Conservation (phyloP, 2,329 filamentous ascomycete genomes). For the Volutella citrinella region DNA sequence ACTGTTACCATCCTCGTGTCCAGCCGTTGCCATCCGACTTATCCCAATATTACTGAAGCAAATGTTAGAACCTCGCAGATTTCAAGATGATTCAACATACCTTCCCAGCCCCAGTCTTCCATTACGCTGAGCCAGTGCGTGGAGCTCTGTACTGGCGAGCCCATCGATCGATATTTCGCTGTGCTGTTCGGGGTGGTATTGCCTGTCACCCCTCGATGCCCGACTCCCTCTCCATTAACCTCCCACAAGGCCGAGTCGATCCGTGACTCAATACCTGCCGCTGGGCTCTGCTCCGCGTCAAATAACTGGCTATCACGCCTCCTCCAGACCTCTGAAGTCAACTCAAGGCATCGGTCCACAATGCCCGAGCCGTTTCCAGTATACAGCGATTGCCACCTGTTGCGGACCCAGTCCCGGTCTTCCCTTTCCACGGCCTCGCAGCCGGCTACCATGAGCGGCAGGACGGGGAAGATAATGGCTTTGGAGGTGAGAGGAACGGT, state of each 20-base stretch:
- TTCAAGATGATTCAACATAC: no score
- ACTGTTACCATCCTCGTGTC: no score
- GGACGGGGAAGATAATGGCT: conserved; percentile 8
- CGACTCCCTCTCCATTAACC: background rate
- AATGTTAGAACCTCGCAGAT: no score
- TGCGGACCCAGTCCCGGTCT: conserved; percentile 13
- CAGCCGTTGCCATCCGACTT: no score
- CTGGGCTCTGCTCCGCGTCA: no score
- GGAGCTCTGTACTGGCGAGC: conserved; percentile 7
- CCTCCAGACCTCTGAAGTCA: conserved; percentile 14
- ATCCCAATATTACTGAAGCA: no score
- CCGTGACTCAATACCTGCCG: no score
- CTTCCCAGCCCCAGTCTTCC: conserved; percentile 17
- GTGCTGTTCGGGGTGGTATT: background rate
- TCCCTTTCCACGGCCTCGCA: conserved; percentile 10
- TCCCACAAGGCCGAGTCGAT: no score
- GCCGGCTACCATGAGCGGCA: conserved; percentile 13
- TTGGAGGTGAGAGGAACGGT: conserved; percentile 10
- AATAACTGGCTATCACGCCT: conserved; percentile 8
- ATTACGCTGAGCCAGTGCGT: conserved; percentile 12
- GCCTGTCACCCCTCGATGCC: no score
- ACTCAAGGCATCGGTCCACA: conserved; percentile 10
- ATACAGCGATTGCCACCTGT: conserved; percentile 8
- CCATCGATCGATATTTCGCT: background rate
- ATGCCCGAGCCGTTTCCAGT: conserved; percentile 11